Conservation (phyloP, 129 eudicot genomes). For the Dittrichia graveolens region DNA sequence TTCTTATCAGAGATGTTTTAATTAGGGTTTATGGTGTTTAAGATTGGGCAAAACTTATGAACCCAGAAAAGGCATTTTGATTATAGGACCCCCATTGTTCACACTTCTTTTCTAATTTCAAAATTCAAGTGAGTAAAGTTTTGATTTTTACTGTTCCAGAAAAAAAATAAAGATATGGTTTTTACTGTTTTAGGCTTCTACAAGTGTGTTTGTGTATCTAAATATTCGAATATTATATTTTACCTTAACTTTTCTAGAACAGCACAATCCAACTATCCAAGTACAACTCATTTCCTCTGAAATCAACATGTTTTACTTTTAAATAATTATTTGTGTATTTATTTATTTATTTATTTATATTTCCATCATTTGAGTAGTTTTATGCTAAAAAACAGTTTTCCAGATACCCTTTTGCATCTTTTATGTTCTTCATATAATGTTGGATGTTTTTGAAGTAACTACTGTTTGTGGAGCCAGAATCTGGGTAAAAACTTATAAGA, state of each 20-base stretch:
- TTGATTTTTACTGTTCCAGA: constrained; percentile 1
- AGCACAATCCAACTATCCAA: constrained; percentile 4
- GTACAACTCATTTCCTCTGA: constrained; percentile 8
- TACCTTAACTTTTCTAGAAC: constrained; percentile 3
- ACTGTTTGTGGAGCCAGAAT: too few species aligned
- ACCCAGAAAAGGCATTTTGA: constrained; percentile 18
- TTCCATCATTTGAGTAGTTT: constrained; percentile 7
- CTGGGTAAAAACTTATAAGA: too few species aligned
- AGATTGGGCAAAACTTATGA: constrained; percentile 14
- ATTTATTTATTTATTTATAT: not conserved
- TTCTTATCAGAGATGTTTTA: not conserved
- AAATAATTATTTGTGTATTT: not conserved
- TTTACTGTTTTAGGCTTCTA: too few species aligned
- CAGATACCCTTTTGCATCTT: constrained; percentile 19
- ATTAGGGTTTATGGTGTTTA: constrained; percentile 13
- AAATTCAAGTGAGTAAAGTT: constrained; percentile 9
- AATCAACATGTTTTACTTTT: constrained; percentile 11
- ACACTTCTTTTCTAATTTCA: constrained; percentile 1
- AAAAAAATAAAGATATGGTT: too few species aligned
- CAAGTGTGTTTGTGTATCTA: not conserved
- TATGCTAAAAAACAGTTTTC: constrained; percentile 13
- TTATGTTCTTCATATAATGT: not conserved
- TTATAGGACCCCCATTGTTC: not conserved
- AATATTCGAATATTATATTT: not conserved
- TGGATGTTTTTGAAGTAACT: not conserved